Evolutionary conservation across 2,329 filamentous ascomycete genomes (phyloP), one percentile per base, ranked within the genome.

Genomic region (Phialophora verrucosa): DNA sequence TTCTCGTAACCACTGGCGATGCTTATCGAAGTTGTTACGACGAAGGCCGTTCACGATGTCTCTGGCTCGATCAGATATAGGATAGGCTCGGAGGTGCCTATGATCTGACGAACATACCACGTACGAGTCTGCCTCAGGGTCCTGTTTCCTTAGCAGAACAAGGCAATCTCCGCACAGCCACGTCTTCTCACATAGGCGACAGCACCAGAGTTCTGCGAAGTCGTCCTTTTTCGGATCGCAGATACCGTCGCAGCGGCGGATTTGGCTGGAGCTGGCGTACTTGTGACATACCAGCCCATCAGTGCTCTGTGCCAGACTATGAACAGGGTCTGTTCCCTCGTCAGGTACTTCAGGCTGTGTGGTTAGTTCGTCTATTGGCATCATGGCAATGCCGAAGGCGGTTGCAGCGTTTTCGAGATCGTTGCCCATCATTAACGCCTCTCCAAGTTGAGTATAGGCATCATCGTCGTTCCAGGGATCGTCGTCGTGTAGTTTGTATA

Each of bases 331-430:
- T 14, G n/a, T 35, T 51, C 38, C 49, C 20, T 32, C 32, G 23
- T 55, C 50, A 49, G 47, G 32, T 20, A 32, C 59, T 55, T 38
- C 29, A 38, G 50, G 7, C 31, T 62, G 47, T 62, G 31, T 56
- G 29, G 17, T 14, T 8, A 56, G 27, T 38, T 12, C 54, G 12
- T 60, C 54, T 23, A 35, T 17, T 17, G 12, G 54, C 50, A 35
- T 63, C 51, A 63, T 63, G 25, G 61, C 55, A 27, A 63, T 63
- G 10, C 61, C 61, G 20, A 63, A 53, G 14, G 61, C 61, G 29
- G 20, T 60, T 49, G 62, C 35, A 23, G 62, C 62, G 31, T 64
- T 64, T 50, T 32, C 54, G 20, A 32, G 14, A 38, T 64, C 62
- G 17, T 47, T 47, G 44, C 54, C 62, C 27, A 59, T 56, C 53